Evolutionary conservation across 1,139 yeast species (phyloP), one percentile per base, ranked within the genome.

Genomic region (Diutina mesorugosa): DNA sequence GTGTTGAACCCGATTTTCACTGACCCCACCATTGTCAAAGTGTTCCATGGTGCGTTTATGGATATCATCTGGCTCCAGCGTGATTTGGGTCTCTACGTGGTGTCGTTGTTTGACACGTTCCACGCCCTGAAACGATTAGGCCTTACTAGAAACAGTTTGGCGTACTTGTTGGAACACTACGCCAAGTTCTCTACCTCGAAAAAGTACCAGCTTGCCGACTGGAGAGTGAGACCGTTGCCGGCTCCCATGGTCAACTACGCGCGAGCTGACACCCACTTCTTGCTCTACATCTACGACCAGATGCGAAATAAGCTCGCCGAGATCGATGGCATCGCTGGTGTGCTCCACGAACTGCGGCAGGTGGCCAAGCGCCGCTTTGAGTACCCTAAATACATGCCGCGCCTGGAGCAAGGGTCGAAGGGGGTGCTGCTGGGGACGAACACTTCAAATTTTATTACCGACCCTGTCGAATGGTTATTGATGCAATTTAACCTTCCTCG

Each of bases 21-120:
- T 2, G 74, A 93, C 67, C 97, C 98, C 0, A 64, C 71, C 5
- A 84, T 91, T 45, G 74, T 90, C 46, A 95, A 95, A 66, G 95
- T 95, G 0, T 82, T 95, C 62, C 99, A 95, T 67, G 99, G 99
- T 61, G 97, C 99, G 0, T 85, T 84, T 61, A 90, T 90, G 96
- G 99, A 95, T 73, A 87, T 93, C 9, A 85, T 90, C 55, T 95
- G 99, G 99, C 75, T 95, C 51, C 99, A 95, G 71, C 78, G 99
- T 62, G 99, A 95, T 66, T 77, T 95, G 61, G 99, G 99, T 0
- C 72, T 95, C 14, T 95, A 95, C 64, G 73, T 95, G 28, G 99
- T 93, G 7, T 82, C 95, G 47, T 71, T 95, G 32, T 93, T 95
- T 68, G 99, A 95, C 67, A 95, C 99, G 0, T 91, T 80, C 67